Evolutionary conservation across 345 rosid genomes (phyloP), one percentile per base, ranked within the genome.

Genomic region (Eucalyptus fibrosa): DNA sequence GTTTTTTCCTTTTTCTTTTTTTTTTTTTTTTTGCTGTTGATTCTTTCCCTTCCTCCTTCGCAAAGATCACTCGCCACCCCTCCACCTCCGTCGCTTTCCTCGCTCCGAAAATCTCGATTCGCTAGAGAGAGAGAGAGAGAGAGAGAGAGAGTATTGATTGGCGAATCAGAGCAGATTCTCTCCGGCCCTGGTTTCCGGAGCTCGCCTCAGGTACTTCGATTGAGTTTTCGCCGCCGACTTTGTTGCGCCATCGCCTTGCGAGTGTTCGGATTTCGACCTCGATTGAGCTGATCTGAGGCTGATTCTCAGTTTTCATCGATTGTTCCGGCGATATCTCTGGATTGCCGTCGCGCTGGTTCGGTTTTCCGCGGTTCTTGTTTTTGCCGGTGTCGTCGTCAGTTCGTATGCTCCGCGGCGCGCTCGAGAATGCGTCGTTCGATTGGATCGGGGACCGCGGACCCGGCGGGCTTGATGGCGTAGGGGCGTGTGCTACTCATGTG

Each of bases 401-500:
- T 90, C 77, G 15, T 28, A 37, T 55, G 69, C 87, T n/a, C 45
- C 72, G 28, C 28, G 50, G 86, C 34, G 88, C 87, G 49, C 91
- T 93, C 56, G 92, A 86, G 91, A 87, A 89, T 90, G 90, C 92
- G 91, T n/a, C 87, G 7, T 82, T n/a, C 83, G 87, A 53, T 88
- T 72, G 83, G 72, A 47, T 51, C 80, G 82, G 83, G 83, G 24
- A 28, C 45, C 47, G 47, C 83, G 15, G 26, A 21, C 14, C 47
- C 89, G 44, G 65, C 88, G 80, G 89, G 87, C 85, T 82, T 81
- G 56, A 12, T 91, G 87, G 86, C 89, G 51, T 86, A 92, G 94
- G 91, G 59, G 59, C 59, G 90, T 69, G 47, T 30, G 8, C 50
- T 86, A 86, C 89, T 90, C 95, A 94, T 94, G 94, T 94, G 96